phyloP scores from a whole-genome alignment of 2,329 filamentous ascomycete species.

The Colletotrichum orbiculare region DNA sequence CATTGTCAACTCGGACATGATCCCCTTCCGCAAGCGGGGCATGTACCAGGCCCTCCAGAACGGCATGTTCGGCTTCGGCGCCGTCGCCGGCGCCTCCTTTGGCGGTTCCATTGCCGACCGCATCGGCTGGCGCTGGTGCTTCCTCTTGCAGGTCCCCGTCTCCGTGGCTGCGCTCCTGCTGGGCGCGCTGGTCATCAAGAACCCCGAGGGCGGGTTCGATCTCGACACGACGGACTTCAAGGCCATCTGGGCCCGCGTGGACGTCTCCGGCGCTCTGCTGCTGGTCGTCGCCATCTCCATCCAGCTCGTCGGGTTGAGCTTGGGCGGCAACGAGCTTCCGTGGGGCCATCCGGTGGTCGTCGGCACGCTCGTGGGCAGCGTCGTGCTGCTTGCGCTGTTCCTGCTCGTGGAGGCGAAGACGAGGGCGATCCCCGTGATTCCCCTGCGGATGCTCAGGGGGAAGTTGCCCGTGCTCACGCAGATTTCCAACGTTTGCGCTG shows the following conservation, averaged over 20 bases:
- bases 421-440: constrained; percentile 64
- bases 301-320: constrained; percentile 65
- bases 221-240: constrained; percentile 43
- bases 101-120: constrained; percentile 73
- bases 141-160: constrained; percentile 70
- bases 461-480: constrained; percentile 65
- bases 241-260: constrained; percentile 64
- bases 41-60: constrained; percentile 73
- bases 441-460: constrained; percentile 67
- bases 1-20: constrained; percentile 73
- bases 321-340: constrained; percentile 66
- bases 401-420: constrained; percentile 60
- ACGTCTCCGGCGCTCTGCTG: constrained; percentile 67
- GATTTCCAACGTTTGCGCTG: constrained; percentile 68
- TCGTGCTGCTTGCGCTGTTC: constrained; percentile 56
- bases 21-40: constrained; percentile 64
- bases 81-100: constrained; percentile 71
- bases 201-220: constrained; percentile 50
- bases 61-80: constrained; percentile 69
- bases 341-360: constrained; percentile 64
- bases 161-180: constrained; percentile 65
- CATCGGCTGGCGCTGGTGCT: constrained; percentile 77
- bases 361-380: constrained; percentile 54
- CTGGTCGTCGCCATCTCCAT: constrained; percentile 68
- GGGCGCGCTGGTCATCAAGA: constrained; percentile 63